A percentile compares a stretch with the other conserved stretches of the same genome.
Evolutionary conservation across 345 rosid genomes (phyloP).

Genomic region (Rhodamnia rubescens): DNA sequence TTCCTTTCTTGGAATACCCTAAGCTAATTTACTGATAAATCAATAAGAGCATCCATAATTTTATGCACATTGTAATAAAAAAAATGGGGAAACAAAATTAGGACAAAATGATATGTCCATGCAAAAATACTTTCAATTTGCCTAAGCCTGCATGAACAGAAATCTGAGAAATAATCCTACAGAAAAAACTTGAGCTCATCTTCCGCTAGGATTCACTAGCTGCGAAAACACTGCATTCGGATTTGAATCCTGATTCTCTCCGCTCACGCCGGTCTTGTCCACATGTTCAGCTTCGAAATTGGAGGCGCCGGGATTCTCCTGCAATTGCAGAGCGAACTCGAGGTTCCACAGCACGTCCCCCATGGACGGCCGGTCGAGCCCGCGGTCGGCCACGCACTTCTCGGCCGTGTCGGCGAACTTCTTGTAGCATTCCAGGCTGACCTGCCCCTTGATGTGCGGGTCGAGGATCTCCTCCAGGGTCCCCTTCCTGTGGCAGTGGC

Average conservation of each 20-base stretch:
- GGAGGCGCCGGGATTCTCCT: slow-evolving; percentile 25
- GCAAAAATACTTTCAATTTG: not conserved
- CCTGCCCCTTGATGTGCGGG: slow-evolving; percentile 35
- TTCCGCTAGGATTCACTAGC: slow-evolving; percentile 24
- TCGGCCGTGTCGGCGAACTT: slow-evolving; percentile 58
- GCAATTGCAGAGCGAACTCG: slow-evolving; percentile 55
- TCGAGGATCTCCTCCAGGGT: slow-evolving; percentile 29
- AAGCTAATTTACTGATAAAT: not conserved
- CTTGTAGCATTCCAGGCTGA: slow-evolving; percentile 43
- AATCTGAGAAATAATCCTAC: not conserved
- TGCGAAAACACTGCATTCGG: slow-evolving; percentile 13
- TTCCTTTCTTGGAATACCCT: no score
- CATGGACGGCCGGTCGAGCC: slow-evolving; percentile 66
- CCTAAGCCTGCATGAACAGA: not conserved
- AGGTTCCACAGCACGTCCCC: slow-evolving; percentile 82
- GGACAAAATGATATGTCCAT: not conserved
- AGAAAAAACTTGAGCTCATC: slow-evolving; percentile 9
- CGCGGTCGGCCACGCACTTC: slow-evolving; percentile 57
- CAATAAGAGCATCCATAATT: not conserved
- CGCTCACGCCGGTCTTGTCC: not conserved
- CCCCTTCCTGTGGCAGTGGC: slow-evolving; percentile 24
- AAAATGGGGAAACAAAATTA: not conserved
- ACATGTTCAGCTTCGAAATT: not conserved
- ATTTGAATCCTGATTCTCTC: not conserved
- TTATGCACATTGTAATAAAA: not conserved